Evolutionary conservation across 2,329 filamentous ascomycete genomes (phyloP).

Genomic region (Neofusicoccum laricinum): DNA sequence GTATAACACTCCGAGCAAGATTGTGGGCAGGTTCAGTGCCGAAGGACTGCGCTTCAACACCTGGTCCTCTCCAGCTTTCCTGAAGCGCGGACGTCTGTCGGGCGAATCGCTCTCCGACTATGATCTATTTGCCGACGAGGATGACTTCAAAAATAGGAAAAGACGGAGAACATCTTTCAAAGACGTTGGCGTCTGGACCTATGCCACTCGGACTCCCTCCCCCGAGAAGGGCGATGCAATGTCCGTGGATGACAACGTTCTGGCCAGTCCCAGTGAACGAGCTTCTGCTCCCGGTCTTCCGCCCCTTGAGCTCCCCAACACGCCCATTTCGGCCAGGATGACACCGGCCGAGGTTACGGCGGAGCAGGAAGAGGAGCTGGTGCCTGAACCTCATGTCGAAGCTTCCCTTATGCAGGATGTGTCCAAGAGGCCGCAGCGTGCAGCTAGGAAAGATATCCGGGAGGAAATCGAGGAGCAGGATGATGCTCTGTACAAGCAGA

Average conservation of each 20-base stretch:
- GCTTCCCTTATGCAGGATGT: neutral
- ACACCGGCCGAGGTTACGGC: neutral
- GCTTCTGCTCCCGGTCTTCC: neutral
- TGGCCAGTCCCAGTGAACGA: neutral
- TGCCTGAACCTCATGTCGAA: neutral
- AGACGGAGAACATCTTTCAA: constrained; percentile 68
- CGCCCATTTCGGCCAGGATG: neutral
- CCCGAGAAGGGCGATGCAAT: constrained; percentile 54
- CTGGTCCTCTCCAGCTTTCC: constrained; percentile 76
- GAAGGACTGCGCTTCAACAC: constrained; percentile 40
- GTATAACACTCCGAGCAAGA: constrained; percentile 5
- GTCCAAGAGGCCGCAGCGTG: neutral
- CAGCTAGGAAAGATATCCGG: neutral
- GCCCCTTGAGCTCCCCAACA: neutral
- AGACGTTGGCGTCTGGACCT: constrained; percentile 69
- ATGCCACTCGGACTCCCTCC: constrained; percentile 68
- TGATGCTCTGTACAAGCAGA: constrained; percentile 9
- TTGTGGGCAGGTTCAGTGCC: constrained; percentile 5
- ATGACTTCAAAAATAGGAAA: constrained; percentile 65
- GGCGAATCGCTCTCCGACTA: constrained; percentile 65
- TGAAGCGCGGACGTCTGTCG: constrained; percentile 65
- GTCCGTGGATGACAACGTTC: neutral
- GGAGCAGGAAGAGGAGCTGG: neutral
- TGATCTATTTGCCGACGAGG: constrained; percentile 67
- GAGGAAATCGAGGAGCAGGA: neutral